Conservation (phyloP, 345 rosid species). For the Arabis alpina region DNA sequence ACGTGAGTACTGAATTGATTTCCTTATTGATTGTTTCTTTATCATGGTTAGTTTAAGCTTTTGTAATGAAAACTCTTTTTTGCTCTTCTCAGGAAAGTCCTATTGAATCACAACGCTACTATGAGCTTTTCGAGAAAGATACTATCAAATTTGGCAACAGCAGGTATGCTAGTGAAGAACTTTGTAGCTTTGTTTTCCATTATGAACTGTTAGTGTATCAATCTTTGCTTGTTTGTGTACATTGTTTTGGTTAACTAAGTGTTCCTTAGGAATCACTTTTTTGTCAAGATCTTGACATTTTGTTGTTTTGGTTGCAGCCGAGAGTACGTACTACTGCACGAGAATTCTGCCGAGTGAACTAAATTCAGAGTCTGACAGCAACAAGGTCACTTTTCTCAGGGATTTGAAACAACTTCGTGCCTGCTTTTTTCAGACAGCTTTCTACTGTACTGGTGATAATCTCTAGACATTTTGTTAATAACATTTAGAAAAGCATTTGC, state of each 20-base stretch:
- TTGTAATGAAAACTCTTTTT: constrained; percentile 25
- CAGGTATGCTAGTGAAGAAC: constrained; percentile 58
- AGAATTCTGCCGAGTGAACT: constrained; percentile 58
- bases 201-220: neutral
- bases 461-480: constrained; percentile 32
- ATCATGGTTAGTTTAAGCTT: constrained; percentile 15
- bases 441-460: constrained; percentile 12
- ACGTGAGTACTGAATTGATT: constrained; percentile 56
- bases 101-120: constrained; percentile 85
- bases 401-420: neutral
- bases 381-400: constrained; percentile 7
- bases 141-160: constrained; percentile 95
- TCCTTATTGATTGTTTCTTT: constrained; percentile 10
- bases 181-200: neutral
- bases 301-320: constrained; percentile 61
- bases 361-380: constrained; percentile 4
- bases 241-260: constrained; percentile 6
- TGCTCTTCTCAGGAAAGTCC: constrained; percentile 69
- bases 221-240: constrained; percentile 17
- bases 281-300: constrained; percentile 4
- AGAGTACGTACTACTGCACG: constrained; percentile 80
- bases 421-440: neutral
- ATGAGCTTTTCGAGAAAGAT: constrained; percentile 93
- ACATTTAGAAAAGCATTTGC: constrained; percentile 30
- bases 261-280: neutral